Evolutionary conservation across 1,284 basidiomycete species (phyloP).

Genomic region (Golubevia pallescens): DNA sequence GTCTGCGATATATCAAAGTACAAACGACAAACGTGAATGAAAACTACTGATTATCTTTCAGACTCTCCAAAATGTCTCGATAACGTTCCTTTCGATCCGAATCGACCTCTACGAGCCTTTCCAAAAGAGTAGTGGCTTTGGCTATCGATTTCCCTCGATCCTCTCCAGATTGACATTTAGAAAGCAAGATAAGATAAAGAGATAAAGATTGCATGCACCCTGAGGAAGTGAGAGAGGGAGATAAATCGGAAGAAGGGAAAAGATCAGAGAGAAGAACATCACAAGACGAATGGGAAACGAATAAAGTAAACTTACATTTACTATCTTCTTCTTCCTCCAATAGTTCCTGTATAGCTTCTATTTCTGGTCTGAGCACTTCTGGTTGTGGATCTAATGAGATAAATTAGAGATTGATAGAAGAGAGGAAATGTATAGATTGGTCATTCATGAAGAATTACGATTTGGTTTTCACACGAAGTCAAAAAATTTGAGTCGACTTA

Average conservation of each 20-base stretch:
- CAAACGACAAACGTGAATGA: too few species aligned
- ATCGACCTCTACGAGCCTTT: slow-evolving; percentile 30
- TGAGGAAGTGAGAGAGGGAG: slow-evolving; percentile 1
- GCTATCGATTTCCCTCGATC: neutral
- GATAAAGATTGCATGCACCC: slow-evolving; percentile 47
- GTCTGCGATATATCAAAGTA: too few species aligned
- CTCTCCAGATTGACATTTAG: neutral
- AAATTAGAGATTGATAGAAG: neutral
- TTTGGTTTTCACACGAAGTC: neutral
- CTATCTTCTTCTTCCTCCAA: slow-evolving; percentile 87
- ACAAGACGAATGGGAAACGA: neutral
- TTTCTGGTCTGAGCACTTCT: slow-evolving; percentile 76
- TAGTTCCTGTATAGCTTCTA: slow-evolving; percentile 81
- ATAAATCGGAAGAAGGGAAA: neutral
- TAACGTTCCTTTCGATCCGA: slow-evolving; percentile 42
- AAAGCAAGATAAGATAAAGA: slow-evolving; percentile 24
- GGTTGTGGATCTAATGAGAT: slow-evolving; percentile 6
- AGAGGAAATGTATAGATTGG: too few species aligned
- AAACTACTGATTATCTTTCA: too few species aligned
- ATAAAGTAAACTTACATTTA: slow-evolving; percentile 74
- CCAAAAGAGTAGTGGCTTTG: slow-evolving; percentile 16
- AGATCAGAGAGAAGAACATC: neutral
- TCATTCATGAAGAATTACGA: neutral
- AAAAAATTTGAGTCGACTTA: slow-evolving; percentile 64
- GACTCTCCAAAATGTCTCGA: slow-evolving; percentile 24